Conservation (phyloP, 2,329 filamentous ascomycete genomes). For the Fusarium ambrosium region DNA sequence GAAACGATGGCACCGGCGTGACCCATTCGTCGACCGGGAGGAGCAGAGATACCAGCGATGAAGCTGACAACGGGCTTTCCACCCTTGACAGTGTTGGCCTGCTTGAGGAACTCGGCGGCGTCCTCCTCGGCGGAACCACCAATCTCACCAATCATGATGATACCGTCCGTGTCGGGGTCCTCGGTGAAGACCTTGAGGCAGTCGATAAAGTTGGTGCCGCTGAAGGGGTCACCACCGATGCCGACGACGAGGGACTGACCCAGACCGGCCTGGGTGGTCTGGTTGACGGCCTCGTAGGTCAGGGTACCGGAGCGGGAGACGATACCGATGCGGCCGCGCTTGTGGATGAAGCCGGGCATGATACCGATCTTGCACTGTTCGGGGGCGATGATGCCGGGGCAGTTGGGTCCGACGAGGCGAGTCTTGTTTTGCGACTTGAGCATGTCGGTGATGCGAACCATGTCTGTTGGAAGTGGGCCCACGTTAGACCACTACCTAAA, state of each 20-base stretch:
- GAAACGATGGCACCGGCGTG: conserved; percentile 98
- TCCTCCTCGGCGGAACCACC: conserved; percentile 98
- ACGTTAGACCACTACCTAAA: conserved; percentile 20
- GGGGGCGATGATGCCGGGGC: conserved; percentile 93
- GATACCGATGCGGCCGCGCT: conserved; percentile 98
- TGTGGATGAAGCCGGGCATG: conserved; percentile 99
- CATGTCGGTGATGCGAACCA: conserved; percentile 98
- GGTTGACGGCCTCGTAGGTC: conserved; percentile 99
- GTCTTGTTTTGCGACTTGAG: conserved; percentile 98
- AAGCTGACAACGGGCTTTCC: conserved; percentile 97
- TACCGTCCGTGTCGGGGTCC: conserved; percentile 96
- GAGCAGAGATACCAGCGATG: conserved; percentile 97
- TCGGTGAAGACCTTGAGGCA: conserved; percentile 97
- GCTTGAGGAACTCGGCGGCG: conserved; percentile 94
- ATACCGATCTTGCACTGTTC: conserved; percentile 99
- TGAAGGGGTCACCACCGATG: conserved; percentile 98
- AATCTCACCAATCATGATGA: conserved; percentile 99
- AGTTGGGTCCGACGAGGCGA: conserved; percentile 96
- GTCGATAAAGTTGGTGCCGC: conserved; percentile 99
- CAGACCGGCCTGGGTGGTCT: conserved; percentile 96
- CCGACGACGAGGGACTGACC: conserved; percentile 98
- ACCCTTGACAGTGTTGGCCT: conserved; percentile 87
- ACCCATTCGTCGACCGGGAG: conserved; percentile 96
- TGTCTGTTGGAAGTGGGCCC: conserved; percentile 71
- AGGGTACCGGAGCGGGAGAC: conserved; percentile 98